These are phyloP conservation scores for Saccharomyces paradoxus DNA, from an alignment of 805 yeast species.

Conservation along the genomic window DNA sequence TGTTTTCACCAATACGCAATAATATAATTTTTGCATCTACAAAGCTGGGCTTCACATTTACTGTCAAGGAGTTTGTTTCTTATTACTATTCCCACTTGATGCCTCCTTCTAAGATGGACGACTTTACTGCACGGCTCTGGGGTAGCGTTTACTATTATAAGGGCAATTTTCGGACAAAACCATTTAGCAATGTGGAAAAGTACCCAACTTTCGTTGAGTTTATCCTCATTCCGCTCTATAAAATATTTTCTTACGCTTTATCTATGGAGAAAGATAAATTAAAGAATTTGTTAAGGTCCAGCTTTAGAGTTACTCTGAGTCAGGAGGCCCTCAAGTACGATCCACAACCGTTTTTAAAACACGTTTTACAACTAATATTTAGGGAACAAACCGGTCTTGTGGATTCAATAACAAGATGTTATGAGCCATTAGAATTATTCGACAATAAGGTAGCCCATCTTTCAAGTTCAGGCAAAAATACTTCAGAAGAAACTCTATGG, in stretches of 20 bases:
- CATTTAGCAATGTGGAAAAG: conserved; percentile 5
- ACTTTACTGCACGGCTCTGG: conserved; percentile 59
- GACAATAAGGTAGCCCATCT: conserved; percentile 12
- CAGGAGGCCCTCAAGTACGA: conserved; percentile 42
- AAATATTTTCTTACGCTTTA: conserved; percentile 54
- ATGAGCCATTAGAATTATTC: conserved; percentile 31
- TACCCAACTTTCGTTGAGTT: conserved; percentile 51
- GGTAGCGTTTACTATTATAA: conserved; percentile 53
- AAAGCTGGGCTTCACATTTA: conserved; percentile 53
- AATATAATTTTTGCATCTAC: conserved; percentile 75
- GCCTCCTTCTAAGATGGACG: conserved; percentile 28
- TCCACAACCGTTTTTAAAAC: conserved; percentile 48
- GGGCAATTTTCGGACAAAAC: conserved; percentile 38
- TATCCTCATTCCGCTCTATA: conserved; percentile 73
- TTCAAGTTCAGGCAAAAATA: conserved; percentile 8
- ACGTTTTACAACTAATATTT: conserved; percentile 49
- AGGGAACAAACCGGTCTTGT: conserved; percentile 45
- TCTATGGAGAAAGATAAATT: conserved; percentile 42
- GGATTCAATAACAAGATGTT: conserved; percentile 27
- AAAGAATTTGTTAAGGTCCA: conserved; percentile 36
- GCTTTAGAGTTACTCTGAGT: conserved; percentile 40
- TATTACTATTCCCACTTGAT: conserved; percentile 36
- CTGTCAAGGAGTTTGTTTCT: conserved; percentile 54
- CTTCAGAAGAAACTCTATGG: conserved; percentile 9
- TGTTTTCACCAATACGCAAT: conserved; percentile 49